phyloP scores from a whole-genome alignment of 2,329 filamentous ascomycete species.

The Stachybotrys chlorohalonatus region DNA sequence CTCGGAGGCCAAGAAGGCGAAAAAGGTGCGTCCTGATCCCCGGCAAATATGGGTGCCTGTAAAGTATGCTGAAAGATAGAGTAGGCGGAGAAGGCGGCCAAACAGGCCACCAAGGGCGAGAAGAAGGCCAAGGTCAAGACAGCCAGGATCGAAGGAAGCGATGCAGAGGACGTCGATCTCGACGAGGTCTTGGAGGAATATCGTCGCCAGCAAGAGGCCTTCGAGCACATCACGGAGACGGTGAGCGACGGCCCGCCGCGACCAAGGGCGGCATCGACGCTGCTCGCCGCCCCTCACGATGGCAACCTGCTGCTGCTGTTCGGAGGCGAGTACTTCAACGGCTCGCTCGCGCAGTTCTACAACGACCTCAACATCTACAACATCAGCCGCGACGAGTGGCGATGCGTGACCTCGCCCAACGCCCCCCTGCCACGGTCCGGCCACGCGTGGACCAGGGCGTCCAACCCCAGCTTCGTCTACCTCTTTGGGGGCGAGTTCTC shows the following conservation, averaged over 20 bases:
- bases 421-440: slow-evolving; percentile 83
- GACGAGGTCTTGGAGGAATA: slow-evolving; percentile 92
- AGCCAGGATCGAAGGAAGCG: slow-evolving; percentile 69
- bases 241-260: slow-evolving; percentile 62
- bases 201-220: slow-evolving; percentile 84
- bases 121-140: slow-evolving; percentile 70
- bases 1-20: slow-evolving; percentile 40
- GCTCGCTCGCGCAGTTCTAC: slow-evolving; percentile 67
- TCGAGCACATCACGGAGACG: slow-evolving; percentile 85
- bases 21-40: slow-evolving; percentile 24
- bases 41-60: background rate
- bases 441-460: slow-evolving; percentile 88
- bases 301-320: slow-evolving; percentile 84
- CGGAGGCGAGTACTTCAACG: slow-evolving; percentile 94
- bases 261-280: slow-evolving; percentile 67
- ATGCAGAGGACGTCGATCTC: slow-evolving; percentile 86
- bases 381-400: slow-evolving; percentile 83
- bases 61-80: slow-evolving; percentile 3
- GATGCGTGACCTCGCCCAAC: slow-evolving; percentile 82
- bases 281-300: slow-evolving; percentile 80
- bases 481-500: slow-evolving; percentile 96
- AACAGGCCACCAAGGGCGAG: slow-evolving; percentile 83
- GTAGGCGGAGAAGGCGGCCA: slow-evolving; percentile 56
- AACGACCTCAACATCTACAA: slow-evolving; percentile 62
- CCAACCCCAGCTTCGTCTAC: slow-evolving; percentile 77